Evolutionary conservation across 805 yeast genomes (phyloP), one percentile per base, ranked within the genome.

Genomic region (Saccharomycopsis sp.): DNA sequence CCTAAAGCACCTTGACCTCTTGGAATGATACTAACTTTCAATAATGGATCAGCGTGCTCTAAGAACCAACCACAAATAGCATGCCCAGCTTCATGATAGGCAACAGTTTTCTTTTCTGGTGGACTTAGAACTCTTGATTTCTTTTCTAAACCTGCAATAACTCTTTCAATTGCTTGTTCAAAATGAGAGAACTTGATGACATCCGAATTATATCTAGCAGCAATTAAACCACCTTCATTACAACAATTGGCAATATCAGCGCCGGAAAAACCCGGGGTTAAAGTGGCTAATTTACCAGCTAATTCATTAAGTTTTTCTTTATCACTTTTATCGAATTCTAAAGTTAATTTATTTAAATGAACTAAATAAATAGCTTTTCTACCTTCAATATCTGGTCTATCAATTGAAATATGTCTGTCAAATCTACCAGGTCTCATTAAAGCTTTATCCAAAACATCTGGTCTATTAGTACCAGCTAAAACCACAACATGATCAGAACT

Each of bases 1-100:
- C 99, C 99, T 39, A 92, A 69, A 2, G 97, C 95, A 49, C 95
- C 95, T 61, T 82, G 92, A 13, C 97, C 97, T 53, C 97, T 74
- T 31, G 99, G 98, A 46, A 92, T 85, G 52, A 94, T 92, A 13
- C 96, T 85, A 15, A 92, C 98, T 66, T 92, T 92, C 45, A 92
- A 68, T 42, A 94, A 66, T 5, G 98, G 98, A 57, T 89, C 96
- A 2, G 97, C 95, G 59, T 72, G 72, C 59, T 83, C 74, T 54
- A 92, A 70, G 55, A 67, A 87, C 99, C 98, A 92, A 10, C 98
- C 98, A 60, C 97, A 88, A 46, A 92, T 75, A 9, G 99, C 98
- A 62, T 94, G 98, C 3, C 98, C 99, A 3, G 99, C 98, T 61
- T 92, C 99, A 58, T 94, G 98, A 54, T 82, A 92, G 1, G 98